These are phyloP conservation scores for Endogone sp. DNA, from an alignment of 192 early-diverging fungal species.

Conservation along the genomic window DNA sequence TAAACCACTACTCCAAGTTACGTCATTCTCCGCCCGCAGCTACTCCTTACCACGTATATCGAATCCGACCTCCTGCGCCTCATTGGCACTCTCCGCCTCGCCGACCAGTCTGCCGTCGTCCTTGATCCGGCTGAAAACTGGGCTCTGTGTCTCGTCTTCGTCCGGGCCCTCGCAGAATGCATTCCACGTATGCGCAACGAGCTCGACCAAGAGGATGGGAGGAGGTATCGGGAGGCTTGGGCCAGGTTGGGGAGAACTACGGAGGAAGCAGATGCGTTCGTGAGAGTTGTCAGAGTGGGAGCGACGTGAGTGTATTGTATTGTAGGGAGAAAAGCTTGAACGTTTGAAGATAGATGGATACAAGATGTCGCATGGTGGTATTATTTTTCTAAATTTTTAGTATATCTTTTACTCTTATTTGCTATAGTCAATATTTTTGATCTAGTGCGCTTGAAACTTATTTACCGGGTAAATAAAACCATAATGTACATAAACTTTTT, in stretches of 20 bases:
- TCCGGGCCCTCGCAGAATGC: not conserved
- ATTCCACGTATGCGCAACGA: not conserved
- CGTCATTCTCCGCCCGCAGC: not conserved
- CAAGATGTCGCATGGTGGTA: too few relatives aligned
- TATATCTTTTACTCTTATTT: too few relatives aligned
- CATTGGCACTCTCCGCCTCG: not conserved
- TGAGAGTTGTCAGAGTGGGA: not conserved
- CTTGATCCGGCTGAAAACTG: not conserved
- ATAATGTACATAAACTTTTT: too few relatives aligned
- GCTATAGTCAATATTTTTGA: too few relatives aligned
- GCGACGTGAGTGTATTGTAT: too few relatives aligned
- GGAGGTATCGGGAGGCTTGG: not conserved
- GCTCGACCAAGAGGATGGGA: not conserved
- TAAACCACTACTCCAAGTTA: not conserved
- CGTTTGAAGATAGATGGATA: too few relatives aligned
- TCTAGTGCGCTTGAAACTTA: too few relatives aligned
- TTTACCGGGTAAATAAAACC: too few relatives aligned
- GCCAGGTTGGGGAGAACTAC: not conserved
- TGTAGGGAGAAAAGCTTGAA: too few relatives aligned
- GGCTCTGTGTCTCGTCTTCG: not conserved
- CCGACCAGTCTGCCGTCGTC: not conserved
- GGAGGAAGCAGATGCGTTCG: not conserved
- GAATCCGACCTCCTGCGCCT: not conserved
- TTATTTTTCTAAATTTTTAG: too few relatives aligned
- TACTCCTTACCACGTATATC: not conserved